phyloP scores from a whole-genome alignment of 306 rosid genomes.

The Arachis hypogaea region DNA sequence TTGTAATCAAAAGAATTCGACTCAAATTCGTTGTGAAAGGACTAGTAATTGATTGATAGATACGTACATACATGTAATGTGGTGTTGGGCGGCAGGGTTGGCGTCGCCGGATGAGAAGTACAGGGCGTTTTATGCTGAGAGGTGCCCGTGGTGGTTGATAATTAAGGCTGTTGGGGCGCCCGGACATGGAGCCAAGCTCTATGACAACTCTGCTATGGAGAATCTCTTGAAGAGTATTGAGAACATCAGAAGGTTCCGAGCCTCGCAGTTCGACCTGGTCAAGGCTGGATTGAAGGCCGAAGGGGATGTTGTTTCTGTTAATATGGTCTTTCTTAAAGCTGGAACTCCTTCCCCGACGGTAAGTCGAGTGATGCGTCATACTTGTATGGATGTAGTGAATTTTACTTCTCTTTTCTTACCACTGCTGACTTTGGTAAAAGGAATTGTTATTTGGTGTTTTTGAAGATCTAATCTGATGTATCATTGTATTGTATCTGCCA shows the following conservation, averaged over 20 bases:
- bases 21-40: too few relatives aligned
- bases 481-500: constrained; percentile 18
- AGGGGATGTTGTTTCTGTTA: constrained; percentile 83
- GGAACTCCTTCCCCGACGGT: constrained; percentile 94
- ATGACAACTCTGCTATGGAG: constrained; percentile 91
- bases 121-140: constrained; percentile 78
- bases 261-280: constrained; percentile 80
- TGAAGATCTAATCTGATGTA: not conserved
- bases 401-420: not conserved
- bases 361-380: constrained; percentile 38
- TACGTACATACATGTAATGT: not conserved
- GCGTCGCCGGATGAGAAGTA: constrained; percentile 69
- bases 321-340: constrained; percentile 82
- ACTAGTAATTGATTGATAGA: too few relatives aligned
- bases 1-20: too few relatives aligned
- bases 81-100: constrained; percentile 64
- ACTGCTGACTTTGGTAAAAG: not conserved
- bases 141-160: constrained; percentile 84
- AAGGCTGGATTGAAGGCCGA: constrained; percentile 84
- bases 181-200: constrained; percentile 94
- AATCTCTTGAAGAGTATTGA: constrained; percentile 90
- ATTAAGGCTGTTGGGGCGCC: constrained; percentile 89
- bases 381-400: constrained; percentile 5
- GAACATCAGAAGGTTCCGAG: constrained; percentile 72
- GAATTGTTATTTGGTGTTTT: not conserved